These are phyloP conservation scores for Colletotrichum higginsianum DNA, from an alignment of 2,329 filamentous ascomycete species.

Conservation along the genomic window DNA sequence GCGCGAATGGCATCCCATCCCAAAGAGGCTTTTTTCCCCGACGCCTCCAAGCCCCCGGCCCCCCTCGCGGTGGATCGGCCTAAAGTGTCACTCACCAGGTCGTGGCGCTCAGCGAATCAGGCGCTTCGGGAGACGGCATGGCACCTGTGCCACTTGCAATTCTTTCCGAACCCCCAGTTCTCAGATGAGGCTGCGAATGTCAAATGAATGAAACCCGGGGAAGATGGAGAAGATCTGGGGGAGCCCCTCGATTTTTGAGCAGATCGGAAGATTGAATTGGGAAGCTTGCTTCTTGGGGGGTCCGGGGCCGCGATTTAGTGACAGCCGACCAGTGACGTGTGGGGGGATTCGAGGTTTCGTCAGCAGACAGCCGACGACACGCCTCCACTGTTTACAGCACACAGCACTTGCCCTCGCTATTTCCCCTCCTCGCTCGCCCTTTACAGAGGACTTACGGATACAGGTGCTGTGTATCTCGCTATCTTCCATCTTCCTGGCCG, in stretches of 20 bases:
- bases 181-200: slow-evolving; percentile 14
- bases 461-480: no score
- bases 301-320: slow-evolving; percentile 5
- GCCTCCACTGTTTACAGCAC: slow-evolving; percentile 14
- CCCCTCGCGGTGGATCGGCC: slow-evolving; percentile 29
- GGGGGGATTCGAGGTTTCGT: slow-evolving; percentile 32
- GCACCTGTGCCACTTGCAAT: slow-evolving; percentile 32
- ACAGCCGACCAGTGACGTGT: slow-evolving; percentile 30
- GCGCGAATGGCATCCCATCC: slow-evolving; percentile 36
- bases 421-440: no score
- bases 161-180: slow-evolving; percentile 38
- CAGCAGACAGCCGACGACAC: slow-evolving; percentile 36
- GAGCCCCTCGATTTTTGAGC: slow-evolving; percentile 42
- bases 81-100: slow-evolving; percentile 42
- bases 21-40: slow-evolving; percentile 39
- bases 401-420: neutral
- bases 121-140: slow-evolving; percentile 43
- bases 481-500: no score
- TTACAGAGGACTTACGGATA: no score
- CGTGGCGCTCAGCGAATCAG: slow-evolving; percentile 44
- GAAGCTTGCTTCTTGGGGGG: slow-evolving; percentile 3
- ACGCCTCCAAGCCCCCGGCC: slow-evolving; percentile 27
- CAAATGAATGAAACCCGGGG: slow-evolving; percentile 41
- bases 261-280: slow-evolving; percentile 36
- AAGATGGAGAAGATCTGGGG: slow-evolving; percentile 43